Evolutionary conservation across 1,284 basidiomycete species (phyloP).

Genomic region (Trametes polyzona): DNA sequence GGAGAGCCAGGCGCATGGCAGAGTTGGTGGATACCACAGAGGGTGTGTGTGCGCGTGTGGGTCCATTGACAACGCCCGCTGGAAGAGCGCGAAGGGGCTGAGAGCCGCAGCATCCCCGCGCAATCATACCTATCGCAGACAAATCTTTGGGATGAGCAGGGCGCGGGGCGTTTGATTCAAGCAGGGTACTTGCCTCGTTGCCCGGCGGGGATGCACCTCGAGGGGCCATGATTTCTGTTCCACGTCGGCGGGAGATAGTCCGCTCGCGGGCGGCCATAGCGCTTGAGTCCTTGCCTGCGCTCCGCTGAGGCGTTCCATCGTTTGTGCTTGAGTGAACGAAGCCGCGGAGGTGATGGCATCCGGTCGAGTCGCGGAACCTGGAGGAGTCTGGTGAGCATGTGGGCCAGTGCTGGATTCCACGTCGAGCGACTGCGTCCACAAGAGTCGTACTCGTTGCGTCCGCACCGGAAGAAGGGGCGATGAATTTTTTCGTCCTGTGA

Average conservation of each 20-base stretch:
- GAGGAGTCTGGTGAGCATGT: no score
- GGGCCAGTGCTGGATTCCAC: no score
- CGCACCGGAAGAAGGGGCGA: no score
- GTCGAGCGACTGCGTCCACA: no score
- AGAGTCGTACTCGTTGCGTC: no score
- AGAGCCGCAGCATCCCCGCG: not conserved
- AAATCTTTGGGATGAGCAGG: slow-evolving; percentile 4
- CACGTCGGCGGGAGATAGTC: not conserved
- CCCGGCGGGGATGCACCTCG: not conserved
- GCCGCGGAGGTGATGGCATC: no score
- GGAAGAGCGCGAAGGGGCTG: not conserved
- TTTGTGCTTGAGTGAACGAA: no score
- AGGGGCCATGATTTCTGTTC: not conserved
- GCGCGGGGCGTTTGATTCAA: not conserved
- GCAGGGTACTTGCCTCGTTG: slow-evolving; percentile 10
- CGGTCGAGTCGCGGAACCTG: no score
- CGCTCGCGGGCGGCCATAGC: no score
- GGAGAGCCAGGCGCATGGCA: not conserved
- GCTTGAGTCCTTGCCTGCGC: no score
- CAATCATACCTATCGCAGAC: slow-evolving; percentile 18
- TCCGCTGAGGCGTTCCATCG: no score
- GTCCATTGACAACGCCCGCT: slow-evolving; percentile 13
- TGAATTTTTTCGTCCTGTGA: no score
- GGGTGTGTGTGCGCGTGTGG: slow-evolving; percentile 20
- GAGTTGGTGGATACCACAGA: not conserved